Percentiles rank a stretch among this genome's conserved stretches.
phyloP scores from a whole-genome alignment of 768 basidiomycete genomes.

The Trametes maxima region DNA sequence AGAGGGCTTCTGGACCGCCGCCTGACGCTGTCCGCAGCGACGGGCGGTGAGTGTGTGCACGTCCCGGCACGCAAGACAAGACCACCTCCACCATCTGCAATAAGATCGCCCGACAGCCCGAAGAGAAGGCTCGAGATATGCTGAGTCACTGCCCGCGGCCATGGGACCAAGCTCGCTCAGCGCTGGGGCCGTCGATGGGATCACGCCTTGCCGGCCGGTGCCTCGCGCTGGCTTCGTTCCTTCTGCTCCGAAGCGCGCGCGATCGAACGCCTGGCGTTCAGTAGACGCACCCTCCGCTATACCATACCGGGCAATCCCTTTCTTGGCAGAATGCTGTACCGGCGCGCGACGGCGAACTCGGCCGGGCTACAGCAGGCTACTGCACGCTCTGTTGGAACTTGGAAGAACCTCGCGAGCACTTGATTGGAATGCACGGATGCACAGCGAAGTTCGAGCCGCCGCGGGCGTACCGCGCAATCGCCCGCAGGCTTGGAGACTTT shows the following conservation, averaged over 20 bases:
- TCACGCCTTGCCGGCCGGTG: not conserved
- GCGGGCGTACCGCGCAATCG: not conserved
- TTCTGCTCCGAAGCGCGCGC: constrained; percentile 9
- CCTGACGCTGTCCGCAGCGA: too few species aligned
- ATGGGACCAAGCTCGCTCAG: not conserved
- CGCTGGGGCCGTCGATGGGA: constrained; percentile 7
- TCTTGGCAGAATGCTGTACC: not conserved
- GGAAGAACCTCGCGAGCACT: too few species aligned
- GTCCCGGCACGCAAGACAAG: too few species aligned
- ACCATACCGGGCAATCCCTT: constrained; percentile 1
- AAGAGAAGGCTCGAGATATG: not conserved
- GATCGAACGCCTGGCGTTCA: constrained; percentile 17
- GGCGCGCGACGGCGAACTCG: not conserved
- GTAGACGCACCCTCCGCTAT: constrained; percentile 15
- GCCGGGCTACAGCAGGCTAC: not conserved
- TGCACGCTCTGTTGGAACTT: not conserved
- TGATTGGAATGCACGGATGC: too few species aligned
- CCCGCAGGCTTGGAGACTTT: not conserved
- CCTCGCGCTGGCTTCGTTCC: not conserved
- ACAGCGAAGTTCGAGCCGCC: too few species aligned
- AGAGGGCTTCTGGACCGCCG: not conserved
- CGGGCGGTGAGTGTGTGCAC: too few species aligned
- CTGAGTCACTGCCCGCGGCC: not conserved
- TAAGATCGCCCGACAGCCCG: too few species aligned
- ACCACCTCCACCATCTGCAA: too few species aligned